phyloP scores from a whole-genome alignment of 768 basidiomycete species.

The Russula sp. region DNA sequence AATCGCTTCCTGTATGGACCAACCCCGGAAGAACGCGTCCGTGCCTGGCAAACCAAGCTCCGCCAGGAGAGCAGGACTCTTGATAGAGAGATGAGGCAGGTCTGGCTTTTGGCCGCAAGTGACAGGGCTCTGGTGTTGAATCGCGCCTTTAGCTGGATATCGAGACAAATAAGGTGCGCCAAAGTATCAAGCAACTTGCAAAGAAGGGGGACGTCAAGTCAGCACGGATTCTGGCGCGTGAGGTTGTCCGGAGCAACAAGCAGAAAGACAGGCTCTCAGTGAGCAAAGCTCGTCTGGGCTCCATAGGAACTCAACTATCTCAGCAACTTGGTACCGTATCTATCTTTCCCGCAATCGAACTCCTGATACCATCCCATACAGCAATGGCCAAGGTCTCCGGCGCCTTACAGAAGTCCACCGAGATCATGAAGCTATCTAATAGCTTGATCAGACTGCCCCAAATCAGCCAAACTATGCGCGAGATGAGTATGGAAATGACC shows the following conservation, averaged over 20 bases:
- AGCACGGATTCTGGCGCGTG: slow-evolving; percentile 85
- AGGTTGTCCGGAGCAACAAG: slow-evolving; percentile 92
- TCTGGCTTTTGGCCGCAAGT: slow-evolving; percentile 36
- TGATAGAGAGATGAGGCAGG: slow-evolving; percentile 95
- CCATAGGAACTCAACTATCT: slow-evolving; percentile 80
- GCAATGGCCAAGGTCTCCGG: slow-evolving; percentile 97
- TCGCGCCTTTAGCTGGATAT: slow-evolving; percentile 57
- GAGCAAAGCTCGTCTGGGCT: slow-evolving; percentile 87
- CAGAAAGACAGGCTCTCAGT: slow-evolving; percentile 90
- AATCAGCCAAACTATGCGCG: slow-evolving; percentile 86
- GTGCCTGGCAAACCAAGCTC: slow-evolving; percentile 86
- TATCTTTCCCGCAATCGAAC: neutral
- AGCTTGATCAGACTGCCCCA: slow-evolving; percentile 87
- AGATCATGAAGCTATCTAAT: slow-evolving; percentile 99
- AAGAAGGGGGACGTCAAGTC: slow-evolving; percentile 88
- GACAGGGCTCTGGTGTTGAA: slow-evolving; percentile 19
- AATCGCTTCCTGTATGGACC: slow-evolving; percentile 95
- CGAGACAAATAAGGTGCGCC: slow-evolving; percentile 73
- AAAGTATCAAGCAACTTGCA: slow-evolving; percentile 83
- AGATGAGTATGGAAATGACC: slow-evolving; percentile 99
- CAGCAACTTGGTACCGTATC: slow-evolving; percentile 80
- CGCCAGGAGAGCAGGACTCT: slow-evolving; percentile 74
- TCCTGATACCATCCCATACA: slow-evolving; percentile 30
- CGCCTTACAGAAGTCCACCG: slow-evolving; percentile 94
- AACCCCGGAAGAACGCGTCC: slow-evolving; percentile 89